Conservation (phyloP, 2,329 filamentous ascomycete species). For the Fusarium citri region DNA sequence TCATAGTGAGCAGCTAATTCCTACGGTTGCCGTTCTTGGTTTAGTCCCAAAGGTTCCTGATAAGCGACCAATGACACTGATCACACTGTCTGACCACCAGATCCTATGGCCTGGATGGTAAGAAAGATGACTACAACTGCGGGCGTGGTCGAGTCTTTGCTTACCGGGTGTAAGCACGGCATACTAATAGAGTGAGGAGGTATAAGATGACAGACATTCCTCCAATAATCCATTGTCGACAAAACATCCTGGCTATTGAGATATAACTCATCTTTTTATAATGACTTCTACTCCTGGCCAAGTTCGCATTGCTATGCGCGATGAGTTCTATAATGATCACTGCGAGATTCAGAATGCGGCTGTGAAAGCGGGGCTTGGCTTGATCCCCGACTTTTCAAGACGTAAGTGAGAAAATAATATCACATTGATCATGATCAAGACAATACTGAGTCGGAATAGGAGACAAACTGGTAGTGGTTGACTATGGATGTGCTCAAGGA, state of each 20-base stretch:
- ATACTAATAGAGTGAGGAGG: accelerated
- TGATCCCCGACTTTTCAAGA: not conserved
- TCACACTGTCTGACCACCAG: too few species aligned
- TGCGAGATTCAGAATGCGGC: slow-evolving; percentile 12
- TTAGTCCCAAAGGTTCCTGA: too few species aligned
- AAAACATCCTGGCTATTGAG: accelerated
- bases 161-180: too few species aligned
- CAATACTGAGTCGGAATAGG: too few species aligned
- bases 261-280: accelerated
- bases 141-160: too few species aligned
- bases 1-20: too few species aligned
- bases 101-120: too few species aligned
- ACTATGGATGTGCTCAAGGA: slow-evolving; percentile 11
- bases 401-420: not conserved
- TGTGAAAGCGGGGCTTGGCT: not conserved
- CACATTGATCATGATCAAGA: too few species aligned
- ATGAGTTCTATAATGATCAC: slow-evolving; percentile 17
- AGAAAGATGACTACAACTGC: too few species aligned
- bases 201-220: too few species aligned
- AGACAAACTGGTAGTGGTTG: not conserved
- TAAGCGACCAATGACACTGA: too few species aligned
- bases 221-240: accelerated
- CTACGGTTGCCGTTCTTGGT: too few species aligned
- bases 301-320: slow-evolving; percentile 16
- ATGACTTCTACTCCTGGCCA: not conserved